Conservation (phyloP, 179 eudicot species). For the Nepenthes alata region DNA sequence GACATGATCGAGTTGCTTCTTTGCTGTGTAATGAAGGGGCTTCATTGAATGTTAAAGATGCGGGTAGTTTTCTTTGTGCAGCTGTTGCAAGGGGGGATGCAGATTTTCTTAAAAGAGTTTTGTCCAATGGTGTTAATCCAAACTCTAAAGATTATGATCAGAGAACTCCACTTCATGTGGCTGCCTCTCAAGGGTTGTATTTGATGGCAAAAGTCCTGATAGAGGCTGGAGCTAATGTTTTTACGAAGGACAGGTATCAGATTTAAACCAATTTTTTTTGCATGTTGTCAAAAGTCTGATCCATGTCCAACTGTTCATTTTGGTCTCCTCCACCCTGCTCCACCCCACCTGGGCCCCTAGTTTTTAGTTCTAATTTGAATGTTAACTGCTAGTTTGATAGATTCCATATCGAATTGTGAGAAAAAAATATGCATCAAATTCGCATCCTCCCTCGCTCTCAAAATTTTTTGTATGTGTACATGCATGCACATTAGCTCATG, state of each 20-base stretch:
- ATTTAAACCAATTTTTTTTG: no score
- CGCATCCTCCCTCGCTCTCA: no score
- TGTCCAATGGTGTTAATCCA: slow-evolving; percentile 52
- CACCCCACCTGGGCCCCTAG: no score
- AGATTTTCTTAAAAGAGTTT: slow-evolving; percentile 35
- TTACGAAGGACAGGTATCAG: slow-evolving; percentile 56
- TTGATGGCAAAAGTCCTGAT: slow-evolving; percentile 38
- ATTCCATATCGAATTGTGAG: no score
- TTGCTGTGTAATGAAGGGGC: slow-evolving; percentile 45
- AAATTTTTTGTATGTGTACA: no score
- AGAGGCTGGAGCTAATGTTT: slow-evolving; percentile 57
- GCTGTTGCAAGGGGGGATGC: slow-evolving; percentile 40
- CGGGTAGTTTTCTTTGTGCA: slow-evolving; percentile 44
- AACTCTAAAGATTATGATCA: slow-evolving; percentile 56
- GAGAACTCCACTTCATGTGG: slow-evolving; percentile 70
- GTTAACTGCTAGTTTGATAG: no score
- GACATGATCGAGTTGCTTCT: slow-evolving; percentile 52
- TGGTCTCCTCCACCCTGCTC: no score
- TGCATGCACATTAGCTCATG: no score
- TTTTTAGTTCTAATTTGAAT: no score
- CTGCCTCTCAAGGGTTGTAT: slow-evolving; percentile 56
- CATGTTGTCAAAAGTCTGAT: no score
- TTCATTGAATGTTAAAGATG: slow-evolving; percentile 29
- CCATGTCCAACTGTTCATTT: no score
- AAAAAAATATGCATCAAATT: no score